Evolutionary conservation across 176 grass and related monocot species (phyloP).

Genomic region (Cenchrus purpureus): DNA sequence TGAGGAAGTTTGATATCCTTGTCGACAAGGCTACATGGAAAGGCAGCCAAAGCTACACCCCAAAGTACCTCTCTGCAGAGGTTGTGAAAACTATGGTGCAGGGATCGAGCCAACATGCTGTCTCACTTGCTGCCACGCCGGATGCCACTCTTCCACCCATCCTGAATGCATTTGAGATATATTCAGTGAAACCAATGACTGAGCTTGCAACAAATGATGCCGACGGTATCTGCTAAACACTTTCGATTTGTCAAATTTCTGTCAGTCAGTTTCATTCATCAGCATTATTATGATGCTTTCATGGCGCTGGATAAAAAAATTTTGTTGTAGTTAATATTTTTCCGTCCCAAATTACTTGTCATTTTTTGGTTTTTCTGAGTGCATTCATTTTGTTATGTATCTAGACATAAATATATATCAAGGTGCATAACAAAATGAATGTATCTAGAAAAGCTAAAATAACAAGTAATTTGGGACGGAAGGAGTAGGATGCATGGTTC

Average conservation of each 20-base stretch:
- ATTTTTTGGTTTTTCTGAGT: too few species aligned
- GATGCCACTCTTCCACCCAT: constrained; percentile 44
- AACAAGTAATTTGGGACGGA: too few species aligned
- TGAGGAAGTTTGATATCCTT: constrained; percentile 41
- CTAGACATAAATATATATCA: too few species aligned
- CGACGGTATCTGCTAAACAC: constrained; percentile 33
- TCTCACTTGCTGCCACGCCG: constrained; percentile 40
- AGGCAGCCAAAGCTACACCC: background rate
- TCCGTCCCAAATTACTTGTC: background rate
- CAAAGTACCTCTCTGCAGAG: constrained; percentile 36
- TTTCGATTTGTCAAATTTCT: background rate
- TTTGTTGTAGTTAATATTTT: too few species aligned
- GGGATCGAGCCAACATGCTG: background rate
- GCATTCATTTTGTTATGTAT: too few species aligned
- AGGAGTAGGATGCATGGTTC: background rate
- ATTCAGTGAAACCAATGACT: constrained; percentile 20
- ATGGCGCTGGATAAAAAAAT: too few species aligned
- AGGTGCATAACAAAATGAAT: too few species aligned
- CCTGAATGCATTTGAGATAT: constrained; percentile 52
- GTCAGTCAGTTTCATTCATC: background rate
- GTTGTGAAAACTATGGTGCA: constrained; percentile 22
- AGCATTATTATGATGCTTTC: background rate
- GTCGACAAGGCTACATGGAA: background rate
- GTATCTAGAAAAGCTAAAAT: too few species aligned
- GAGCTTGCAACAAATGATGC: background rate